Evolutionary conservation across 2,329 filamentous ascomycete species (phyloP).

Genomic region (Davidsoniella eucalypti): DNA sequence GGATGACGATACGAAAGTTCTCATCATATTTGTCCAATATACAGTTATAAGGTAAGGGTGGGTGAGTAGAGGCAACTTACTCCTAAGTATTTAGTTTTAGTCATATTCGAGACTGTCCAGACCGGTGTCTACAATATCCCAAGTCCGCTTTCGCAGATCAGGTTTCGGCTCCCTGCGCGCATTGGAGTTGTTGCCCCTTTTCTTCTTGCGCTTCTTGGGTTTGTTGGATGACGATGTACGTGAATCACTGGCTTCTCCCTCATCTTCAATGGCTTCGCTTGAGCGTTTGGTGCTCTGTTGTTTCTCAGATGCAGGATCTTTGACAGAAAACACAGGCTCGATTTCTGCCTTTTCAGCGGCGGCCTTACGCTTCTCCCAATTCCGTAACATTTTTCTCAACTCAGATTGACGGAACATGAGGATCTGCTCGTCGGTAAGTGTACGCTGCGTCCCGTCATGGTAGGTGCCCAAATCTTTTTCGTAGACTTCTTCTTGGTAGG

Average conservation of each 20-base stretch:
- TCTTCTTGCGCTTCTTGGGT: constrained; percentile 23
- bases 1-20: constrained; percentile 82
- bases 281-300: neutral
- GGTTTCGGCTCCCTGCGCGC: constrained; percentile 30
- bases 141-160: constrained; percentile 48
- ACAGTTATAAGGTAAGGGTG: constrained; percentile 14
- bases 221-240: constrained; percentile 14
- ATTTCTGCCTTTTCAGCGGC: constrained; percentile 6
- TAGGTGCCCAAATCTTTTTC: constrained; percentile 70
- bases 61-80: constrained; percentile 10
- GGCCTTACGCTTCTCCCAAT: constrained; percentile 11
- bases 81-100: constrained; percentile 22
- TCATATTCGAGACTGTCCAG: constrained; percentile 46
- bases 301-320: constrained; percentile 3
- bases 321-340: constrained; percentile 8
- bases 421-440: constrained; percentile 81
- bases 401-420: constrained; percentile 83
- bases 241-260: constrained; percentile 4
- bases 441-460: constrained; percentile 69
- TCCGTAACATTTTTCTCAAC: constrained; percentile 50
- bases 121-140: constrained; percentile 47
- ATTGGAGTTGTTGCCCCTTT: constrained; percentile 18
- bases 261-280: constrained; percentile 12
- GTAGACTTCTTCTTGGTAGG: constrained; percentile 24
- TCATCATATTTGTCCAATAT: constrained; percentile 48